Percentiles rank a stretch among this genome's conserved stretches.
Evolutionary conservation across 2,329 filamentous ascomycete species (phyloP).

Genomic region (Botrytis cinerea): DNA sequence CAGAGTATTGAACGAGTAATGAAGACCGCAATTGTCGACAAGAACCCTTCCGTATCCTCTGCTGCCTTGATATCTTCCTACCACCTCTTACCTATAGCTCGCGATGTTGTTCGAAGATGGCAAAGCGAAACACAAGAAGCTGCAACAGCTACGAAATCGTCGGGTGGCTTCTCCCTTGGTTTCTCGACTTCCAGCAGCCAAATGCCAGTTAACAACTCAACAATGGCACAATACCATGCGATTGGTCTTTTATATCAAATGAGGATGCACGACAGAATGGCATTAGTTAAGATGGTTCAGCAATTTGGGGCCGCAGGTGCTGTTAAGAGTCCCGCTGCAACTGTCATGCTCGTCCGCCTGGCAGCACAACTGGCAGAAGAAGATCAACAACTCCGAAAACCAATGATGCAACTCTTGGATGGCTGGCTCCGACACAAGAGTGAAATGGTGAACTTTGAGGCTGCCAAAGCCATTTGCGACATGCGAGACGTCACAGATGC

Average conservation of each 20-base stretch:
- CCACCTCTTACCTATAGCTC: conserved; percentile 93
- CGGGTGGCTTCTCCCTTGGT: conserved; percentile 84
- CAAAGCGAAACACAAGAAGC: conserved; percentile 98
- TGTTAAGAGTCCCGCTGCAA: conserved; percentile 91
- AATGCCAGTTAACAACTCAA: conserved; percentile 84
- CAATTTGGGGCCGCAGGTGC: conserved; percentile 91
- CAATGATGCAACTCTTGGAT: conserved; percentile 96
- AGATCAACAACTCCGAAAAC: conserved; percentile 82
- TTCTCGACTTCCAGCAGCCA: conserved; percentile 80
- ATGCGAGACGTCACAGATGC: conserved; percentile 90
- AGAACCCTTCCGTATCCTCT: conserved; percentile 95
- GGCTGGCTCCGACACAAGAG: conserved; percentile 98
- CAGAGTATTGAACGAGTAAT: conserved; percentile 97
- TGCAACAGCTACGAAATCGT: conserved; percentile 84
- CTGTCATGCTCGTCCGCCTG: conserved; percentile 87
- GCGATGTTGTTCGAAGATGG: conserved; percentile 94
- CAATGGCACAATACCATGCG: conserved; percentile 98
- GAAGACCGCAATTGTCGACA: conserved; percentile 99
- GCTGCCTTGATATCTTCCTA: conserved; percentile 96
- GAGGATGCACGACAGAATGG: conserved; percentile 96
- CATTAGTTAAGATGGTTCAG: conserved; percentile 99
- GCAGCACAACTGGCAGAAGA: conserved; percentile 94
- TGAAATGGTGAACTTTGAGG: conserved; percentile 99
- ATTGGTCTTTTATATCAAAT: conserved; percentile 98
- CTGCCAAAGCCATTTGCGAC: conserved; percentile 95